Evolutionary conservation across 83 land plant genomes (phyloP), one percentile per base, ranked within the genome.

Genomic region (Picea engelmannii): DNA sequence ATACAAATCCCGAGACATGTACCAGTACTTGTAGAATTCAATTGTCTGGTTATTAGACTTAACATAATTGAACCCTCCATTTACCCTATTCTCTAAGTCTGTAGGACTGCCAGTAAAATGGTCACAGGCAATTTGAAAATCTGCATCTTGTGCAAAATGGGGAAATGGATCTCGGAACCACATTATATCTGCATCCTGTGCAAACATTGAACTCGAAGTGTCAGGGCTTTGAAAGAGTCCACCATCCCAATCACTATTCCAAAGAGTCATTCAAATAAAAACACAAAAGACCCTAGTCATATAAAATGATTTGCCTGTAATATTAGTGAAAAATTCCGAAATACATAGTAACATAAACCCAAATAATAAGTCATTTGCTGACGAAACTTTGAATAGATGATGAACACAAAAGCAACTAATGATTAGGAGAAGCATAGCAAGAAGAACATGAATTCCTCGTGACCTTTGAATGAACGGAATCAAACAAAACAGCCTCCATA

Each of bases 121-220:
- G 85, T 94, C 96, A 73, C 96, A 92, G 20, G 96, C 95, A 52
- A 94, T 87, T 83, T 94, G 94, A 80, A 94, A 92, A 85, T 94
- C 96, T 42, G 88, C 93, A 61, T 87, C 84, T 38, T 49, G 62
- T 66, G 81, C 62, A 64, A 90, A 88, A 58, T 78, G 88, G 23
- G 90, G 91, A 81, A 94, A 89, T 66, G 96, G 96, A 82, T 92
- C 81, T 62, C 96, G 90, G 64, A 94, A 89, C 96, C 96, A 94
- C 93, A 94, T 82, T 49, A 94, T 73, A 82, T 94, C 96, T 52
- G 93, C 89, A 85, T 94, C 96, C 96, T 94, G 89, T 44, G 65
- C 16, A 35, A 73, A 62, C 82, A 78, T 25, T 78, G 44, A 78
- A 78, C 77, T 73, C 11, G n/a, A 47, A 73, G 11, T 73, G 59